Conservation (phyloP, 1,284 basidiomycete genomes). For the Omphalotus olearius region DNA sequence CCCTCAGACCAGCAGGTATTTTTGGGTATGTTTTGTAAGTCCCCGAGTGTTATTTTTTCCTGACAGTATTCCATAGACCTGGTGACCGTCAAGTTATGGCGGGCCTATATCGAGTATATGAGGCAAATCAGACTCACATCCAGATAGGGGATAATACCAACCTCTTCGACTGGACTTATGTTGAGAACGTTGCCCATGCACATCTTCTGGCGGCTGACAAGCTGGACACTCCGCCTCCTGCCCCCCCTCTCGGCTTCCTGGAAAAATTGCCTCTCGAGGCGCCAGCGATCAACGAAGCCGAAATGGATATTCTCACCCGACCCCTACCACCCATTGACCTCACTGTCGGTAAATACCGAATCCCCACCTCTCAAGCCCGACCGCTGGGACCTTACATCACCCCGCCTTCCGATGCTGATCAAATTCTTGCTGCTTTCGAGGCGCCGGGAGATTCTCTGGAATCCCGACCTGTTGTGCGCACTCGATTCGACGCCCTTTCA, state of each 20-base stretch:
- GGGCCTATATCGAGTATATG: slow-evolving; percentile 79
- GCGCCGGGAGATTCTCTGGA: slow-evolving; percentile 40
- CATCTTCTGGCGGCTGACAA: slow-evolving; percentile 93
- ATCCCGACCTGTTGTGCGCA: slow-evolving; percentile 64
- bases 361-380: slow-evolving; percentile 76
- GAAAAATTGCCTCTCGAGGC: slow-evolving; percentile 34
- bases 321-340: slow-evolving; percentile 62
- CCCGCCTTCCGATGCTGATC: slow-evolving; percentile 53
- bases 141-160: slow-evolving; percentile 95
- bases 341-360: slow-evolving; percentile 55
- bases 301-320: slow-evolving; percentile 44
- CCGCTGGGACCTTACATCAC: slow-evolving; percentile 77
- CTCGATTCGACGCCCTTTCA: slow-evolving; percentile 71
- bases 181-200: slow-evolving; percentile 93
- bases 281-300: slow-evolving; percentile 35
- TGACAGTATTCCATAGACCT: slow-evolving; percentile 45
- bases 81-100: slow-evolving; percentile 88
- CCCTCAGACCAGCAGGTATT: slow-evolving; percentile 92
- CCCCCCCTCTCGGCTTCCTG: slow-evolving; percentile 28
- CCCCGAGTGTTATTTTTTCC: not conserved
- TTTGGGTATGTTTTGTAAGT: slow-evolving; percentile 67
- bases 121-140: slow-evolving; percentile 83
- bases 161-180: slow-evolving; percentile 97
- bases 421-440: slow-evolving; percentile 60
- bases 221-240: slow-evolving; percentile 47